These are phyloP conservation scores for Beverwykella pulmonaria DNA, from an alignment of 495 filamentous ascomycete genomes.

Conservation along the genomic window DNA sequence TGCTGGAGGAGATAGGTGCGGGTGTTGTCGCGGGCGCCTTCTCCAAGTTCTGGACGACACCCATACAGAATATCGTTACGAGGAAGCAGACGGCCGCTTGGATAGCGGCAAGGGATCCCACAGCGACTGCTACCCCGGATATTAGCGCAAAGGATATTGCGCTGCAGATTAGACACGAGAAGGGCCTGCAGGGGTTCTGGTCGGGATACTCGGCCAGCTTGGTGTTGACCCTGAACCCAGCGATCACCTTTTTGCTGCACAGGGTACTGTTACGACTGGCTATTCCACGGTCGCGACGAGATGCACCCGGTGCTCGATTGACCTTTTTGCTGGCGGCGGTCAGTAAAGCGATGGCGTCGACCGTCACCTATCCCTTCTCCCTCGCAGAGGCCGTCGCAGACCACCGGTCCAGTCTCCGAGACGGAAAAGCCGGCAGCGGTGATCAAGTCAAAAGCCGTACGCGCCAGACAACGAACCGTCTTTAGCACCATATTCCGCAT, in stretches of 20 bases:
- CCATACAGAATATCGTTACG: conserved; percentile 81
- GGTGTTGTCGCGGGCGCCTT: conserved; percentile 78
- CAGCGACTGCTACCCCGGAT: conserved; percentile 14
- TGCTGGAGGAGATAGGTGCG: conserved; percentile 73
- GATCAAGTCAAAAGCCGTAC: background rate
- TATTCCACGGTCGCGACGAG: conserved; percentile 54
- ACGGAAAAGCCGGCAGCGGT: conserved; percentile 11
- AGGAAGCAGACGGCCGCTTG: conserved; percentile 73
- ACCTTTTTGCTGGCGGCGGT: conserved; percentile 78
- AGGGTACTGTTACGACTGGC: conserved; percentile 64
- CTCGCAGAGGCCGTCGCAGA: conserved; percentile 23
- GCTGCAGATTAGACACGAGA: conserved; percentile 65
- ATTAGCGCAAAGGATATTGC: conserved; percentile 62
- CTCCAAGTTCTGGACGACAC: conserved; percentile 77
- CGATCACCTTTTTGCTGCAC: conserved; percentile 83
- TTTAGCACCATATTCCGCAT: conserved; percentile 66
- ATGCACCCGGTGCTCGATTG: conserved; percentile 53
- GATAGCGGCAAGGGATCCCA: conserved; percentile 32
- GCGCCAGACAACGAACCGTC: conserved; percentile 53
- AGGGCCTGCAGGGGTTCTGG: conserved; percentile 81
- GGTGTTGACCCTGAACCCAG: conserved; percentile 82
- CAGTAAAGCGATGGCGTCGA: conserved; percentile 77
- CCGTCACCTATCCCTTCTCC: conserved; percentile 83
- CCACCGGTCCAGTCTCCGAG: conserved; percentile 24
- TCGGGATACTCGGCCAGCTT: conserved; percentile 83